Conservation (phyloP, 78 protist genomes). For the slime mould (Dictyostelium discoideum) region dicty_2.7 NC_007089.4:1103001-1103500, state of each 20-base stretch:
- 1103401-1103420: slow-evolving; percentile 55
- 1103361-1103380: slow-evolving; percentile 51
- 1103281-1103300: slow-evolving; percentile 80
- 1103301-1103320: slow-evolving; percentile 50
- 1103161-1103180: slow-evolving; percentile 78
- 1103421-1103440: slow-evolving; percentile 45
- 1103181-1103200: too few species aligned
- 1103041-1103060: slow-evolving; percentile 74
- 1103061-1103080: slow-evolving; percentile 65
- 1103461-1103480: not conserved
- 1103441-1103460: slow-evolving; percentile 43
- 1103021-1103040: slow-evolving; percentile 60
- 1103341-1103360: slow-evolving; percentile 62
- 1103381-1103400: slow-evolving; percentile 70
- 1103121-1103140: slow-evolving; percentile 68
- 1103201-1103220: too few species aligned
- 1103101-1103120: slow-evolving; percentile 45
- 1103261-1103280: slow-evolving; percentile 70
- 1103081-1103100: slow-evolving; percentile 67
- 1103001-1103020: slow-evolving; percentile 48
- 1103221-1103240: too few species aligned
- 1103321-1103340: slow-evolving; percentile 80
- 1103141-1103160: slow-evolving; percentile 70
- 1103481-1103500: not conserved
- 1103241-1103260: not conserved